Conservation (phyloP, 495 filamentous ascomycete genomes). For the Cercophora samala region DNA sequence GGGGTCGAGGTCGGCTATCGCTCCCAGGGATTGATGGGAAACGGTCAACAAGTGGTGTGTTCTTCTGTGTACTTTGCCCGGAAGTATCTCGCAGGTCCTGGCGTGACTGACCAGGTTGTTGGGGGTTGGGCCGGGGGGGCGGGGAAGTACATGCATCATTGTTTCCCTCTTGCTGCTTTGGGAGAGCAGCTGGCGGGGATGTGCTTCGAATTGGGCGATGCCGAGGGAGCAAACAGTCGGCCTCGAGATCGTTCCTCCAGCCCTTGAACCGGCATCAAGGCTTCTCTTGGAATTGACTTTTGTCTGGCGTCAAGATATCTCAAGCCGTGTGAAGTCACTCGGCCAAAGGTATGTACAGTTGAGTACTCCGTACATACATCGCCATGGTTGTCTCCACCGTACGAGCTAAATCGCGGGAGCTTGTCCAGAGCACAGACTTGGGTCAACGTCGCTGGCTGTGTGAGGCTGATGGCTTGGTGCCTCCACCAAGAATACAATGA, state of each 20-base stretch:
- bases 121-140: neutral
- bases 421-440: neutral
- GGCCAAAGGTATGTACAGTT: too few relatives aligned
- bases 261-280: neutral
- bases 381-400: neutral
- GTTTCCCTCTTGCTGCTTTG: neutral
- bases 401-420: neutral
- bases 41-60: neutral
- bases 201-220: neutral
- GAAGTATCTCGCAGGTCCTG: constrained; percentile 21
- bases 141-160: neutral
- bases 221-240: neutral
- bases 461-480: neutral
- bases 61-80: constrained; percentile 16
- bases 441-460: neutral
- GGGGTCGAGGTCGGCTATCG: constrained; percentile 4
- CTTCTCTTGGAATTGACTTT: neutral
- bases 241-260: neutral
- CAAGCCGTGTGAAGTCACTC: neutral
- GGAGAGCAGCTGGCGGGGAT: neutral
- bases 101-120: constrained; percentile 2
- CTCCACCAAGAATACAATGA: too few relatives aligned
- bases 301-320: neutral
- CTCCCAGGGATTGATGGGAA: neutral
- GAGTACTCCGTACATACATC: neutral